Evolutionary conservation across 1,139 yeast species (phyloP).

Genomic region (Kluyveromyces marxianus): DNA sequence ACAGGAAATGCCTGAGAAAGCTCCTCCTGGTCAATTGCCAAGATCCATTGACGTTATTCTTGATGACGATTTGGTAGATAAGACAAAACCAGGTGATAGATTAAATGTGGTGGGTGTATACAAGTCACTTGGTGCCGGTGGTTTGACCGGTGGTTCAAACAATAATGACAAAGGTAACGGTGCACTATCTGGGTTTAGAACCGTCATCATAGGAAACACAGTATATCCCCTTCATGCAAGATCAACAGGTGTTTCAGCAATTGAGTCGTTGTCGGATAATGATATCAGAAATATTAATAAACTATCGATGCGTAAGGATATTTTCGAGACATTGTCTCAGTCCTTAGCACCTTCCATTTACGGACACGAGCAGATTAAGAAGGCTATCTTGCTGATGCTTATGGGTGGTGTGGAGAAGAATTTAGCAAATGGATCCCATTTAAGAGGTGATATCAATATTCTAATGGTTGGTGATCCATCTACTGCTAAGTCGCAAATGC

Average conservation of each 20-base stretch:
- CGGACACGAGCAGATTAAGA: conserved; percentile 86
- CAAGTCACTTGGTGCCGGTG: conserved; percentile 82
- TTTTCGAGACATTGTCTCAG: conserved; percentile 73
- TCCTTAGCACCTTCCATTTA: conserved; percentile 94
- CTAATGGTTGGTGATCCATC: conserved; percentile 99
- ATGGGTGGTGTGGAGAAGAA: conserved; percentile 94
- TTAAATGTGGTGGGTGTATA: conserved; percentile 91
- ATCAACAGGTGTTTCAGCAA: conserved; percentile 77
- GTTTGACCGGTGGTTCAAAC: conserved; percentile 23
- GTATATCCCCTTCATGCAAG: conserved; percentile 84
- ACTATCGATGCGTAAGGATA: conserved; percentile 57
- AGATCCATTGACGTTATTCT: conserved; percentile 83
- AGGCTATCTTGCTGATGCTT: conserved; percentile 84
- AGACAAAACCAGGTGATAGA: conserved; percentile 93
- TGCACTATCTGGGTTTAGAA: conserved; percentile 61
- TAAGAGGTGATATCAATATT: conserved; percentile 94
- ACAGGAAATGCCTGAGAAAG: conserved; percentile 97
- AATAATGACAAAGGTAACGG: conserved; percentile 34
- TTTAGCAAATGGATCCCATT: conserved; percentile 89
- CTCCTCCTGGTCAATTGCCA: conserved; percentile 97
- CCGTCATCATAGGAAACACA: conserved; percentile 79
- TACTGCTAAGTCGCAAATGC: conserved; percentile 93
- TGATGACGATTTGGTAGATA: conserved; percentile 91
- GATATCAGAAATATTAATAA: conserved; percentile 85
- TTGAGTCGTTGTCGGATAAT: conserved; percentile 65